These are phyloP conservation scores for Trichocomaceae sp. DNA, from an alignment of 2,329 filamentous ascomycete species.

Conservation along the genomic window DNA sequence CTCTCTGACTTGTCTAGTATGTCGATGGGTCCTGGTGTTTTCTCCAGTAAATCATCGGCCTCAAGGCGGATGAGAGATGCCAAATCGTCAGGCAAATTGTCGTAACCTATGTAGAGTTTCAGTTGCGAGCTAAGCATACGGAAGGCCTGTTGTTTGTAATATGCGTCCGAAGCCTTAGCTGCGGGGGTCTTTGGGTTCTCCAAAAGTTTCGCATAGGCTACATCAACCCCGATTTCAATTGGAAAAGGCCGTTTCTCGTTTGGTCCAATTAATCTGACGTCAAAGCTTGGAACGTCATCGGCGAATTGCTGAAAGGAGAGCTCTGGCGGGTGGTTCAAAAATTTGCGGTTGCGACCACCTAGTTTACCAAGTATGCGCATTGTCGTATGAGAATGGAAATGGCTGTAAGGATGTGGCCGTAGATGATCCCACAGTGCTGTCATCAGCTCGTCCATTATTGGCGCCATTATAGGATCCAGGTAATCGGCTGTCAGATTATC, in stretches of 20 bases:
- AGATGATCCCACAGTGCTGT: slow-evolving; percentile 94
- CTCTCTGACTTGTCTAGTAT: slow-evolving; percentile 69
- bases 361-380: slow-evolving; percentile 96
- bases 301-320: slow-evolving; percentile 77
- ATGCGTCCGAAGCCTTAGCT: slow-evolving; percentile 61
- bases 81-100: slow-evolving; percentile 83
- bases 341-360: slow-evolving; percentile 89
- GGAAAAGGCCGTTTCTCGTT: slow-evolving; percentile 85
- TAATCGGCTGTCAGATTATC: slow-evolving; percentile 98
- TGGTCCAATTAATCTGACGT: slow-evolving; percentile 81
- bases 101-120: slow-evolving; percentile 82
- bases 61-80: slow-evolving; percentile 77
- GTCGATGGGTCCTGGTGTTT: slow-evolving; percentile 61
- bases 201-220: slow-evolving; percentile 80
- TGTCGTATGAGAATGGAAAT: slow-evolving; percentile 95
- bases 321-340: slow-evolving; percentile 82
- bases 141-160: slow-evolving; percentile 91
- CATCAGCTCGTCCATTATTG: slow-evolving; percentile 98
- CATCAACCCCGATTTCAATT: slow-evolving; percentile 75
- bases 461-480: slow-evolving; percentile 96
- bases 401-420: slow-evolving; percentile 86
- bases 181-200: slow-evolving; percentile 62
- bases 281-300: slow-evolving; percentile 81
- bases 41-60: slow-evolving; percentile 72
- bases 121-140: slow-evolving; percentile 80